Base-by-base conservation (phyloP, 2,329 filamentous ascomycete genomes). In the Venturia nashicola region DNA sequence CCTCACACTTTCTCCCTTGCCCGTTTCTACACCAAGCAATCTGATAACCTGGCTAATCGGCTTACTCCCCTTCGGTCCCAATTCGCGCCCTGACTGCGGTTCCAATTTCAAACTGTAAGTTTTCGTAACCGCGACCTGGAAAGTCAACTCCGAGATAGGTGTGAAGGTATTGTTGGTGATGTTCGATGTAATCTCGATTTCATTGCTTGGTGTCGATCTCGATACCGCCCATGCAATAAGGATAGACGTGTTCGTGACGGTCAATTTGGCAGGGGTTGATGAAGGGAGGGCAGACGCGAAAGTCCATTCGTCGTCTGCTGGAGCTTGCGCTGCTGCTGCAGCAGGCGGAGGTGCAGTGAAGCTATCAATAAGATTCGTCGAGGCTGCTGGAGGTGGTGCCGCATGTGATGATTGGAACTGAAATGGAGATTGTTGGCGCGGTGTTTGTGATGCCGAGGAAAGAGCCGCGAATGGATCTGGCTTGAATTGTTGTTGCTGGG, bases 111-210 rank as follows among this genome's bases (percentile, higher is more conserved):
- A 81, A 66, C 88, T 86, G 72, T 88, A 94, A 66, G 87, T 88
- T 84, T 93, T 97, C 65, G 93, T 94, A 39, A 97, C 93, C 3
- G 94, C 94, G 46, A 96, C 82, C 74, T 96, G 90, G 71, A 97
- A 96, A 65, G 93, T 91, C 39, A 99, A 78, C 67, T 95, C 89
- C 3, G 83, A 82, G 27, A 99, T 82, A 0, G 85, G 82, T 70
- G 89, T 82, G 1, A 82, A 76, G 0, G 86, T 88, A 66, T 84
- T 88, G 73, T 96, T 99, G 20, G 90, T 91, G 73, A 97, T 96
- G n/a, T 83, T 81, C 67, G 91, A 90, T 4, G 85, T 77, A 59
- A 97, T 83, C 39, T 83, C 80, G 55, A 97, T 84, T 2, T 84
- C 76, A 67, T 84, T 77, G 64, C 77, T 75, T 66, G 81, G 71